Evolutionary conservation across 2,329 filamentous ascomycete species (phyloP), one percentile per base, ranked within the genome.

Genomic region (Penicillium sp.): DNA sequence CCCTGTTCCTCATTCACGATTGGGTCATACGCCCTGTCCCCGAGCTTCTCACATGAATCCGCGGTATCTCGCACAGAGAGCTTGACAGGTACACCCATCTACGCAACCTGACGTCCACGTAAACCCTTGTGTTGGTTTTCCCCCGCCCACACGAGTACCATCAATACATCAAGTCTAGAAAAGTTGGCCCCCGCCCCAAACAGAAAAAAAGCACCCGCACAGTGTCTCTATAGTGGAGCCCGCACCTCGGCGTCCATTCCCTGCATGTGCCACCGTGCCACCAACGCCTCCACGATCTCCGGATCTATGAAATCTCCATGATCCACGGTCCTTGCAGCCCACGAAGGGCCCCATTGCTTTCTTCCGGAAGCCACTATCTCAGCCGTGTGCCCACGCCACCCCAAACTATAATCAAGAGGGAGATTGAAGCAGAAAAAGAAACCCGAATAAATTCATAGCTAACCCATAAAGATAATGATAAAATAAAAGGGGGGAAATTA

Each of bases 21-120:
- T 61, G 59, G 59, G 49, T 39, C 34, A 24, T 33, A 12, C 29
- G 41, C 26, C 23, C 13, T 29, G 15, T 43, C 10, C 42, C 50
- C 38, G 28, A 57, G 44, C 47, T 29, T 56, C 46, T 60, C 60
- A 60, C 59, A 57, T 63, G 55, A 61, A 58, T 38, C 51, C 52
- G 52, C 57, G 54, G 51, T 57, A 56, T 59, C 58, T 61, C 36
- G 56, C 60, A 59, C 58, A 42, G 36, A 42, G 36, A 21, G 53
- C 57, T 60, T 58, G 57, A 60, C 58, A 57, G 57, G 53, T 54
- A 57, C 52, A 52, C 28, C 24, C 41, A 8, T 28, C 4, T 26
- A 42, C 23, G 41, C 41, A 23, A 13, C 41, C 41, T 28, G 24
- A n/a, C 41, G 15, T 13, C 18, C 5, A 23, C 39, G 9, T 26